Evolutionary conservation across 176 grass and related monocot species (phyloP).

Genomic region (Phragmites australis): DNA sequence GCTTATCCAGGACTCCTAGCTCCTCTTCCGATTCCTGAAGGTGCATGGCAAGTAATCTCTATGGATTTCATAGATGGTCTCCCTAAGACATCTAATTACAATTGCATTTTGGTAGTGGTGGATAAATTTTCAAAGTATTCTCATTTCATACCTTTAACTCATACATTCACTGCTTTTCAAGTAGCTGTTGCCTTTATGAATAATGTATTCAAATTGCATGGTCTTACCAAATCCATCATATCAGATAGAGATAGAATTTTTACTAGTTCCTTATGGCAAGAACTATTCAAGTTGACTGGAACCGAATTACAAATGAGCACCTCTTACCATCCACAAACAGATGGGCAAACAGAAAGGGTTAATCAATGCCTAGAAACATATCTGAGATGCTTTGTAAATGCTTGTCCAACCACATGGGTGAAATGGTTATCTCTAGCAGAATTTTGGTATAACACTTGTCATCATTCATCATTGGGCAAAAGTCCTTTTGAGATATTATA

Average conservation of each 20-base stretch:
- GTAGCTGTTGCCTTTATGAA: neutral
- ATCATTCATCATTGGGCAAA: no score
- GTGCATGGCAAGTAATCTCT: neutral
- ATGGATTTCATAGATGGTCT: neutral
- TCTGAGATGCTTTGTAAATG: no score
- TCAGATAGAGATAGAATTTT: neutral
- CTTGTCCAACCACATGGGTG: no score
- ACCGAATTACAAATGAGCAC: no score
- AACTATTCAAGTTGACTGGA: neutral
- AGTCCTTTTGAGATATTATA: no score
- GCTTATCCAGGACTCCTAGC: neutral
- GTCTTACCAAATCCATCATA: neutral
- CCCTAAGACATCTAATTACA: fast-evolving
- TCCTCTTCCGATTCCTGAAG: neutral
- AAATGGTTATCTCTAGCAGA: no score
- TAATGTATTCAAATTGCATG: neutral
- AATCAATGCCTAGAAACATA: no score
- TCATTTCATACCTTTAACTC: neutral
- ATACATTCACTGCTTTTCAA: neutral
- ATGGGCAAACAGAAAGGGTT: no score
- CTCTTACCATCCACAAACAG: no score
- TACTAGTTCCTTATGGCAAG: neutral
- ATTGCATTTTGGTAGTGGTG: neutral
- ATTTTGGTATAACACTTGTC: no score
- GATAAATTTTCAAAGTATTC: neutral